Conservation (phyloP, 257 asterid genomes). For the Capsicum baccatum region DNA sequence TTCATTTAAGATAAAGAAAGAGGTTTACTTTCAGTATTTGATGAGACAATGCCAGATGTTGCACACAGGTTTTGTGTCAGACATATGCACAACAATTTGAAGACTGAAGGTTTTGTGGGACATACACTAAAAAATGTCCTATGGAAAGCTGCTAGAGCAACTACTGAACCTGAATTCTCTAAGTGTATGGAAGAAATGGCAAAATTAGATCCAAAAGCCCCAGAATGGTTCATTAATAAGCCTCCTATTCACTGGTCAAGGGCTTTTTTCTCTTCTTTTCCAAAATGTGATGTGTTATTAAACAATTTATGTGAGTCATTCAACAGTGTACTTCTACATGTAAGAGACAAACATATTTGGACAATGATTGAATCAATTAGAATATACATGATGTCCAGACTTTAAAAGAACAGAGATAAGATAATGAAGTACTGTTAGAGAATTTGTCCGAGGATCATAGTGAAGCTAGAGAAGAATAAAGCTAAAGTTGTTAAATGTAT, state of each 20-base stretch:
- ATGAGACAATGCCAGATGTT: too few species aligned
- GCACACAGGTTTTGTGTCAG: background rate
- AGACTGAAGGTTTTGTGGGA: background rate
- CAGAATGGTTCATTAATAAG: too few species aligned
- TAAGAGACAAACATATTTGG: background rate
- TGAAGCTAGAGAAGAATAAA: background rate
- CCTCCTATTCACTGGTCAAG: background rate
- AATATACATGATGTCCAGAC: background rate
- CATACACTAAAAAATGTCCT: background rate
- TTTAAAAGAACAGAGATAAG: background rate
- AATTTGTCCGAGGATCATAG: background rate
- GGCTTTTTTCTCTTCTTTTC: background rate
- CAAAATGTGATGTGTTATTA: background rate
- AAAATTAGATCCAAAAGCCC: background rate
- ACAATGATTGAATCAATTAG: background rate
- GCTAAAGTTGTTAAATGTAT: background rate
- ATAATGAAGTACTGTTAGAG: background rate
- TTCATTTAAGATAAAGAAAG: too few species aligned
- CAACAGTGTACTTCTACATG: background rate
- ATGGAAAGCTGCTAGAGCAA: background rate
- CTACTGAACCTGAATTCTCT: background rate
- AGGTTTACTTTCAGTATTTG: background rate
- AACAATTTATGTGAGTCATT: background rate
- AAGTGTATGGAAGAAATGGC: background rate
- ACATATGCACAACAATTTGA: background rate